A percentile compares a stretch with the other conserved stretches of the same genome.
Evolutionary conservation across 257 asterid species (phyloP).

Genomic region (Perilla frutescens): DNA sequence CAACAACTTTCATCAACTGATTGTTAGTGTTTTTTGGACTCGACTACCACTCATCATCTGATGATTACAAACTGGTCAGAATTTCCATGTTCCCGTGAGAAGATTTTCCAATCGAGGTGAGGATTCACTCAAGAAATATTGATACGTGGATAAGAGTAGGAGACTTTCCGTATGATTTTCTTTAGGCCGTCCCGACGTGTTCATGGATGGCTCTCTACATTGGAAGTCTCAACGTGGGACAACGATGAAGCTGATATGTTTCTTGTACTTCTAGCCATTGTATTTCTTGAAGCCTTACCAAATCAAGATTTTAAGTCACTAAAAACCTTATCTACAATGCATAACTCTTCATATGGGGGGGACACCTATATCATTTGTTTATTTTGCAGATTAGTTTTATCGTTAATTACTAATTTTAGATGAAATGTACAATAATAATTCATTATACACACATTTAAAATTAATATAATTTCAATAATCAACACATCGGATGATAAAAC

Average conservation of each 20-base stretch:
- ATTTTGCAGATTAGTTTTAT: no score
- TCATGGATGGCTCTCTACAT: neutral
- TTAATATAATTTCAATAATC: no score
- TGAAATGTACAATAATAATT: no score
- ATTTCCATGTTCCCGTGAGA: neutral
- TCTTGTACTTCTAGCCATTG: neutral
- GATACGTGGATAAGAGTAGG: neutral
- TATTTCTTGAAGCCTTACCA: neutral
- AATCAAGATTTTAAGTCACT: neutral
- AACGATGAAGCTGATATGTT: neutral
- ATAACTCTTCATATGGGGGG: no score
- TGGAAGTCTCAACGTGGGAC: slow-evolving; percentile 5
- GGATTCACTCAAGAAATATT: slow-evolving; percentile 28
- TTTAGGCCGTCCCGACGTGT: neutral
- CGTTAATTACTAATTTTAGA: no score
- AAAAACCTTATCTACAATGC: no score
- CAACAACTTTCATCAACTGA: neutral
- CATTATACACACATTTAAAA: no score
- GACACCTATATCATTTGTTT: no score
- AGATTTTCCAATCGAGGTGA: slow-evolving; percentile 16
- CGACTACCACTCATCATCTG: neutral
- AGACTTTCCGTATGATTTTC: slow-evolving; percentile 32
- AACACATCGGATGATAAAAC: no score
- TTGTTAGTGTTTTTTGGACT: slow-evolving; percentile 16
- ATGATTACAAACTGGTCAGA: slow-evolving; percentile 28